Percentiles rank a stretch among this genome's conserved stretches.
Conservation (phyloP, 2,329 filamentous ascomycete species). For the Aureobasidium vineae region DNA sequence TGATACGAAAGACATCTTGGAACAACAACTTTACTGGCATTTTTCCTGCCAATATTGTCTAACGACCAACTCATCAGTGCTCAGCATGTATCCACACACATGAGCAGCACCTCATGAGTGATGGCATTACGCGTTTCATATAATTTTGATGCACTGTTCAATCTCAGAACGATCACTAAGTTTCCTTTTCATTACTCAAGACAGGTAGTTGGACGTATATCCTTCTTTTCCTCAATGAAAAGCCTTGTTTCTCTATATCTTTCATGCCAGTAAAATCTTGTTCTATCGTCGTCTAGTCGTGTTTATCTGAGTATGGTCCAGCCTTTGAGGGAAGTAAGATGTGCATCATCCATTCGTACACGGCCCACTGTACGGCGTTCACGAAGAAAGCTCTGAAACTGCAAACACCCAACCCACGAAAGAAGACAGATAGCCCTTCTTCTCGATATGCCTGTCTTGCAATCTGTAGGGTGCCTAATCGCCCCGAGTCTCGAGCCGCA, state of each 20-base stretch:
- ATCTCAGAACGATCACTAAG: slow-evolving; percentile 10
- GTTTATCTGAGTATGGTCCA: background rate
- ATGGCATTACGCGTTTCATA: slow-evolving; percentile 29
- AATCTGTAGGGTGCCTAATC: slow-evolving; percentile 60
- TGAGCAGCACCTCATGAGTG: slow-evolving; percentile 12
- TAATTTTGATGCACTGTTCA: slow-evolving; percentile 18
- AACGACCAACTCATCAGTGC: slow-evolving; percentile 16
- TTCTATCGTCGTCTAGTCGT: background rate
- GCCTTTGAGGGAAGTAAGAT: slow-evolving; percentile 12
- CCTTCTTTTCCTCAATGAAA: slow-evolving; percentile 16
- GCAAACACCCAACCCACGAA: slow-evolving; percentile 77
- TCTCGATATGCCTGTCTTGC: slow-evolving; percentile 65
- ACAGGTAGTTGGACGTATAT: background rate
- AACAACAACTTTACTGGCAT: background rate
- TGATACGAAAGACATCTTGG: slow-evolving; percentile 1
- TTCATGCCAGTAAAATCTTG: background rate
- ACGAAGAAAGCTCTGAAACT: slow-evolving; percentile 85
- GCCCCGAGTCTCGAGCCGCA: slow-evolving; percentile 25
- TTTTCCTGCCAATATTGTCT: background rate
- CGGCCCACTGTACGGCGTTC: slow-evolving; percentile 88
- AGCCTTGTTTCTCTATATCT: background rate
- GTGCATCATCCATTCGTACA: slow-evolving; percentile 40
- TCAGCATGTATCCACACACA: background rate
- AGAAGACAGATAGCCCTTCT: slow-evolving; percentile 74
- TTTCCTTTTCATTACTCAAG: slow-evolving; percentile 10